These are phyloP conservation scores for Phialophora verrucosa DNA, from an alignment of 2,329 filamentous ascomycete species.

Conservation along the genomic window DNA sequence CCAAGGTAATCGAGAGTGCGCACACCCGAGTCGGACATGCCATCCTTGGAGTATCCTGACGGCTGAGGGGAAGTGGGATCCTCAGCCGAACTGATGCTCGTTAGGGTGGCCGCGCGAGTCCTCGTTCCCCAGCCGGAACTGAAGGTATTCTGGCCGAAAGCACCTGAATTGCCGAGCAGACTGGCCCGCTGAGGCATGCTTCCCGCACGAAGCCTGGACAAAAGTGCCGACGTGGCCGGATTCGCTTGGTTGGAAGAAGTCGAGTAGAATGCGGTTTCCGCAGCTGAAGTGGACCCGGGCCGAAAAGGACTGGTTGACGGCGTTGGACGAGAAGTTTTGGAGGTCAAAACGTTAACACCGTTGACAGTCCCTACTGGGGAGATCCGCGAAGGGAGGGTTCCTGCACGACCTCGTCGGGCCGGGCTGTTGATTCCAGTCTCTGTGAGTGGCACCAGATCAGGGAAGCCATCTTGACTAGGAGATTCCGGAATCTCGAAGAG, in stretches of 20 bases:
- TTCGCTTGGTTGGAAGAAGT: slow-evolving; percentile 57
- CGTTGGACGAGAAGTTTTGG: slow-evolving; percentile 82
- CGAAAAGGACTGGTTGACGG: slow-evolving; percentile 89
- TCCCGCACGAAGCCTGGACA: slow-evolving; percentile 86
- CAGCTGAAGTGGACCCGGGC: slow-evolving; percentile 54
- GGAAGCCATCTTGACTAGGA: slow-evolving; percentile 88
- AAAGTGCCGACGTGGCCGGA: slow-evolving; percentile 68
- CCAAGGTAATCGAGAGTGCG: slow-evolving; percentile 95
- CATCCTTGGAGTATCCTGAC: slow-evolving; percentile 84
- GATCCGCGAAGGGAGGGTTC: slow-evolving; percentile 94
- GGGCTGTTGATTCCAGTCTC: slow-evolving; percentile 68
- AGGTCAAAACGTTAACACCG: slow-evolving; percentile 62
- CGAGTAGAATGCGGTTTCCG: slow-evolving; percentile 45
- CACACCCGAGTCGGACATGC: slow-evolving; percentile 83
- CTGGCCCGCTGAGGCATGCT: slow-evolving; percentile 90
- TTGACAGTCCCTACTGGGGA: slow-evolving; percentile 74
- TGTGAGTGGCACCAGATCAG: slow-evolving; percentile 78
- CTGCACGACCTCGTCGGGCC: slow-evolving; percentile 81
- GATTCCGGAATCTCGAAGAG: slow-evolving; percentile 97
- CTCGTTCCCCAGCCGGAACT: slow-evolving; percentile 83
- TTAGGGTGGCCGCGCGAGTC: slow-evolving; percentile 84
- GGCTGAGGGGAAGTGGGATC: slow-evolving; percentile 85
- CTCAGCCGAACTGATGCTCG: slow-evolving; percentile 86
- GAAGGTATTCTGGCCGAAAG: slow-evolving; percentile 90
- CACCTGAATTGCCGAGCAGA: slow-evolving; percentile 64